Conservation (phyloP, 306 rosid species). For the Fagus sylvatica region DNA sequence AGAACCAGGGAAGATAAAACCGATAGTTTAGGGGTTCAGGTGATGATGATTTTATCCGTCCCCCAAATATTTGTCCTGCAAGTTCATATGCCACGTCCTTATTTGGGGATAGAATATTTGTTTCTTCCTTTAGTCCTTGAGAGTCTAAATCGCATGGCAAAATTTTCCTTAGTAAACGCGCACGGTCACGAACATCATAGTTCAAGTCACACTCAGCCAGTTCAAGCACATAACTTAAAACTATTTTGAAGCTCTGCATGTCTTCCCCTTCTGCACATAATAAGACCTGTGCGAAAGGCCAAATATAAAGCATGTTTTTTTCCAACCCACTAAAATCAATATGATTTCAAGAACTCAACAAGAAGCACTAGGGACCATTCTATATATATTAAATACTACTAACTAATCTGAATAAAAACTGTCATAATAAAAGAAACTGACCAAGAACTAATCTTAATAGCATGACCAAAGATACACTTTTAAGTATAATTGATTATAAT, state of each 20-base stretch:
- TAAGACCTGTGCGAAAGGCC: conserved; percentile 59
- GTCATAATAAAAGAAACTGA: too few species aligned
- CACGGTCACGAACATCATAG: conserved; percentile 88
- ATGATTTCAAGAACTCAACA: background rate
- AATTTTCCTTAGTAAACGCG: conserved; percentile 63
- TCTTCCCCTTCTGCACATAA: conserved; percentile 56
- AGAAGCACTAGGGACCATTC: background rate
- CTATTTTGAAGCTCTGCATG: conserved; percentile 39
- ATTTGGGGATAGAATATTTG: conserved; percentile 29
- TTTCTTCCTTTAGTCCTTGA: conserved; percentile 42
- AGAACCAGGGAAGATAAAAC: conserved; percentile 95
- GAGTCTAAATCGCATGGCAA: conserved; percentile 51
- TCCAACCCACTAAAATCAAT: background rate
- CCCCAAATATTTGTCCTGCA: conserved; percentile 62
- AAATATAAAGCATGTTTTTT: conserved; percentile 16
- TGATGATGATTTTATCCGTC: conserved; percentile 45
- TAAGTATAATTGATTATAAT: too few species aligned
- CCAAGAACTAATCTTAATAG: too few species aligned
- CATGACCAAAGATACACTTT: too few species aligned
- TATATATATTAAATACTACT: too few species aligned
- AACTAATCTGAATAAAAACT: too few species aligned
- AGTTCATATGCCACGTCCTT: conserved; percentile 48
- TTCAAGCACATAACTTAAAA: conserved; percentile 71
- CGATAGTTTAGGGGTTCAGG: conserved; percentile 62
- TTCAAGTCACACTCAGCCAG: conserved; percentile 75